Evolutionary conservation across 139 green algal genomes (phyloP), one percentile per base, ranked within the genome.

Genomic region (Chlorella sorokiniana): DNA sequence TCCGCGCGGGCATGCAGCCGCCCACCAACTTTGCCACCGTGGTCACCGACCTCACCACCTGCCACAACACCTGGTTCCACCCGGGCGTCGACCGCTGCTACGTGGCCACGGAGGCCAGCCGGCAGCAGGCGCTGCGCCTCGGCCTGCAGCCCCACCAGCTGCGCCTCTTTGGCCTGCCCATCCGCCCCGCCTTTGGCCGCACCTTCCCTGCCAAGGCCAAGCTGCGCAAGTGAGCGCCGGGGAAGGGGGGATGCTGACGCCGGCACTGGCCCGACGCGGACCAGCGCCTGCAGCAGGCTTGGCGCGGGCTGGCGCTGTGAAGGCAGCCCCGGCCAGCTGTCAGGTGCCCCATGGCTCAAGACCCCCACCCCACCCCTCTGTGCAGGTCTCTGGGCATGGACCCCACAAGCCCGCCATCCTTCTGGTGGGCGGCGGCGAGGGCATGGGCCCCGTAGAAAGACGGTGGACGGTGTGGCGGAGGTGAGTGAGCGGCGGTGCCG

Each of bases 41-140:
- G 1, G 91, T 99, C 6, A 99, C 96, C 0, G 96, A 99, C 91
- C 94, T 98, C 85, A 98, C 94, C 69, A 98, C 93, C 59, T 99
- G 96, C 89, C 96, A 99, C 91, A 98, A 98, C 87, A 97, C 95
- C 40, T 93, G 90, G 93, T 99, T 98, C 88, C 90, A 96, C 87
- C 81, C 56, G 40, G 77, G 78, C 44, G 94, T 93, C 38, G 56
- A 69, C 74, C 40, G 56, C 31, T 97, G 93, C 87, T 98, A 97
- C 86, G 96, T 97, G 74, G 88, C 95, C 27, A 98, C 93, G 0
- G 77, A 92, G 68, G 81, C 86, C 14, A 84, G 84, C 23, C 64
- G 44, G 23, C 52, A 78, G 41, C 85, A 87, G 51, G 92, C 90
- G 14, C 68, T 90, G 23, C 40, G 78, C 18, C 84, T 92, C 56